A percentile compares a stretch with the other conserved stretches of the same genome.
These are phyloP conservation scores for Colletotrichum euphorbiae DNA, from an alignment of 2,329 filamentous ascomycete genomes.

Conservation along the genomic window DNA sequence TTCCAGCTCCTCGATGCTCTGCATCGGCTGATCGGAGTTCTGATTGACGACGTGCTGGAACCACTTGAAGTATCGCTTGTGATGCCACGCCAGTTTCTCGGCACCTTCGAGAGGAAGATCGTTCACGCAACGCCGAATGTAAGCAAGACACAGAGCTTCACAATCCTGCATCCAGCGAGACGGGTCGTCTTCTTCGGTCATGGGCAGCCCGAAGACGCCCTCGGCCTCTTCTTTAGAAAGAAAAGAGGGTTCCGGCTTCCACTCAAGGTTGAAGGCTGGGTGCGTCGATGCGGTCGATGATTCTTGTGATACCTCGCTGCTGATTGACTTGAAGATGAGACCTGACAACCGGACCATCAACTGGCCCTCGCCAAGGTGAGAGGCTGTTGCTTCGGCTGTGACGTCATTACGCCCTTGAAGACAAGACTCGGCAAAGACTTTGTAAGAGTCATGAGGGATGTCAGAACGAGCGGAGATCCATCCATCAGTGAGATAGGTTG, in stretches of 20 bases:
- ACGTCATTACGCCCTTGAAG: constrained; percentile 35
- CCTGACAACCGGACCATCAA: constrained; percentile 41
- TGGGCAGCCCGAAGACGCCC: constrained; percentile 36
- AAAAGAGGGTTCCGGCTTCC: constrained; percentile 42
- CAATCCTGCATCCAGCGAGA: constrained; percentile 41
- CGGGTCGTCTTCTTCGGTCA: constrained; percentile 35
- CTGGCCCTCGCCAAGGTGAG: constrained; percentile 28
- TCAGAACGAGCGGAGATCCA: constrained; percentile 28
- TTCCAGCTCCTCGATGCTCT: constrained; percentile 32
- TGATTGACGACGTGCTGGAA: constrained; percentile 33
- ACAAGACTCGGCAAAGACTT: constrained; percentile 34
- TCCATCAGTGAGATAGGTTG: constrained; percentile 16
- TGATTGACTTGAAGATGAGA: constrained; percentile 40
- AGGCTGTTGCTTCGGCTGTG: constrained; percentile 37
- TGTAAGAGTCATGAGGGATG: constrained; percentile 38
- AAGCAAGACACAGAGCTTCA: constrained; percentile 37
- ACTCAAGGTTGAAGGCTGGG: constrained; percentile 40
- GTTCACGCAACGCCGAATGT: constrained; percentile 20
- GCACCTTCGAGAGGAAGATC: neutral
- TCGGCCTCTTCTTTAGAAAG: constrained; percentile 38
- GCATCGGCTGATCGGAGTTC: neutral
- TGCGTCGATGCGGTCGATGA: constrained; percentile 6
- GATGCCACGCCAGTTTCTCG: constrained; percentile 29
- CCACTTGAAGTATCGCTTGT: constrained; percentile 39
- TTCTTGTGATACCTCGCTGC: constrained; percentile 6